Evolutionary conservation across 2,329 filamentous ascomycete species (phyloP), one percentile per base, ranked within the genome.

Genomic region (Massarina eburnea): DNA sequence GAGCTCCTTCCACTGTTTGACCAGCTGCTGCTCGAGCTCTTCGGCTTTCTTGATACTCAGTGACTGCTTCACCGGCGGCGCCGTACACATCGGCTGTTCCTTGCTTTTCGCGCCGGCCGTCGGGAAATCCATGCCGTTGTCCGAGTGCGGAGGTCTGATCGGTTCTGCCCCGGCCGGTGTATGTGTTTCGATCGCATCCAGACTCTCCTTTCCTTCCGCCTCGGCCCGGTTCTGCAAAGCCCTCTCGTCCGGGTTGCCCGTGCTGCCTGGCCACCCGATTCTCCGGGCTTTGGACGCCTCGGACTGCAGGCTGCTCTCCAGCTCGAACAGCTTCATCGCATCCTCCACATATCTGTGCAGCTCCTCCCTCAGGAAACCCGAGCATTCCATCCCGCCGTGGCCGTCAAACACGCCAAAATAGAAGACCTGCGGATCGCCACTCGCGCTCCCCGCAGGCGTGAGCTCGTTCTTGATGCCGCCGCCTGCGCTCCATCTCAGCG

Each of bases 391-490:
- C 17, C 94, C 94, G 8, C 94, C 94, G 73, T 99, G 94, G 2
- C 94, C 94, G 70, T 99, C 94, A 63, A 97, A 99, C 1, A 97
- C 85, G 1, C 83, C 91, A 77, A 96, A 99, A 71, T 97, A 99
- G 71, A 99, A 99, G 26, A 97, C 86, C 67, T 97, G 92, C 1
- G 92, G 92, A 64, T 97, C 92, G 2, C 92, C 92, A 52, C 83
- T 88, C 1, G 88, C 83, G 54, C 85, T 88, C 46, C 89, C 88
- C 5, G 89, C 89, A 8, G 78, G 82, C 19, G 81, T 89, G 39
- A 80, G 84, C 70, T 83, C 83, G 51, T 76, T 80, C 19, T 52
- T 54, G 38, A 57, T 47, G 10, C 41, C 53, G 30, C 58, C 52
- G n/a, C 59, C 52, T 30, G 58, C 54, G 52, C 51, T 66, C 24